Evolutionary conservation across 768 basidiomycete species (phyloP).

Genomic region (Suillus discolor): DNA sequence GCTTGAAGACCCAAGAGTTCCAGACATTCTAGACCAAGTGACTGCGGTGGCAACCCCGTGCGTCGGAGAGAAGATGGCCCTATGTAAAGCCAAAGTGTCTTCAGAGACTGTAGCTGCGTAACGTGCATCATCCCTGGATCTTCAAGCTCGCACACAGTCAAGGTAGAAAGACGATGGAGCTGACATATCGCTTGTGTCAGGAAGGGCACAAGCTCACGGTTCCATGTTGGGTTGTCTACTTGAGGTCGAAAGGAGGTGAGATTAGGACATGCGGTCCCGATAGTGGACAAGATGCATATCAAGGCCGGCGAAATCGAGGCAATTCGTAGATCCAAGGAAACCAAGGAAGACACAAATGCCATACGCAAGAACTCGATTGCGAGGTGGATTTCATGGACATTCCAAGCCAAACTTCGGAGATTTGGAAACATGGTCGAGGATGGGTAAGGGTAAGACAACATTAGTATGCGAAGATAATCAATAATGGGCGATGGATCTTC

Average conservation of each 20-base stretch:
- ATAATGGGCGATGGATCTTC: conserved; percentile 22
- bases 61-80: neutral
- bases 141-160: neutral
- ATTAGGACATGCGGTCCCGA: conserved; percentile 27
- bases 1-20: neutral
- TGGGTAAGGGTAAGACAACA: conserved; percentile 18
- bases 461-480: conserved; percentile 9
- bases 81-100: conserved; percentile 1
- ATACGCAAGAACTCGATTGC: conserved; percentile 27
- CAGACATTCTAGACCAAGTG: neutral
- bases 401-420: conserved; percentile 27
- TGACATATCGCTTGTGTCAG: neutral
- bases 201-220: neutral
- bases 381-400: conserved; percentile 17
- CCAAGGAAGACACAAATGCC: conserved; percentile 27
- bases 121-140: neutral
- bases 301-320: neutral
- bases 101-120: neutral
- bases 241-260: conserved; percentile 21
- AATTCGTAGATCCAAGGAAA: conserved; percentile 16
- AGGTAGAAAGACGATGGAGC: neutral
- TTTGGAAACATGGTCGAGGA: conserved; percentile 28
- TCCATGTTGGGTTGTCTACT: neutral
- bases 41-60: too few relatives aligned
- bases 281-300: conserved; percentile 20